phyloP scores from a whole-genome alignment of 148 eudicot species.

The Fallopia convolvulus region DNA sequence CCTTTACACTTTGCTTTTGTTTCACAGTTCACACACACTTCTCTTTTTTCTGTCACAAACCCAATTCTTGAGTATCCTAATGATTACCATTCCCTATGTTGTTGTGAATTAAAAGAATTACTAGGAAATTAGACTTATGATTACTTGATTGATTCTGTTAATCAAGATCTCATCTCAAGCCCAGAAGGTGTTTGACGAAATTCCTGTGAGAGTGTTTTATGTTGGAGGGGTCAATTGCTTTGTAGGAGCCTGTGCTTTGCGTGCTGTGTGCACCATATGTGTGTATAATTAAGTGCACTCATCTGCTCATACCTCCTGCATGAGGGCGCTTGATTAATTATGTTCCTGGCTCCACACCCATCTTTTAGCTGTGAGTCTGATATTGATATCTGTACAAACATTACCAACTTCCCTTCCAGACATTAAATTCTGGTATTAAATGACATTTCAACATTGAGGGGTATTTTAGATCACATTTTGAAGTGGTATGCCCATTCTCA shows the following conservation, averaged over 20 bases:
- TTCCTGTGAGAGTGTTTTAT: neutral
- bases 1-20: constrained; percentile 22
- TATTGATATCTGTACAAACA: neutral
- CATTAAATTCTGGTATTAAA: constrained; percentile 2
- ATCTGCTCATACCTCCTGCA: constrained; percentile 27
- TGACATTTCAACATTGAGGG: constrained; percentile 4
- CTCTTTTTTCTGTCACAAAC: constrained; percentile 15
- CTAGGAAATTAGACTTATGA: neutral
- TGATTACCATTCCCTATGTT: constrained; percentile 7
- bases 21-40: constrained; percentile 12
- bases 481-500: constrained; percentile 5
- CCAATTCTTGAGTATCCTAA: neutral
- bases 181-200: neutral
- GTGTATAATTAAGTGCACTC: constrained; percentile 22
- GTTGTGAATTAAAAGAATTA: neutral
- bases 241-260: neutral
- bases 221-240: neutral
- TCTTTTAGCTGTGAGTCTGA: constrained; percentile 20
- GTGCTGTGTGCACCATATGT: constrained; percentile 6
- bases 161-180: neutral
- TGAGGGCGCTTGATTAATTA: constrained; percentile 22
- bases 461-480: constrained; percentile 6
- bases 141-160: neutral
- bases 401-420: neutral
- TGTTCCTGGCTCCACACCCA: constrained; percentile 20